Base-by-base conservation (phyloP, 306 rosid species). In the Ammopiptanthus mongolicus region DNA sequence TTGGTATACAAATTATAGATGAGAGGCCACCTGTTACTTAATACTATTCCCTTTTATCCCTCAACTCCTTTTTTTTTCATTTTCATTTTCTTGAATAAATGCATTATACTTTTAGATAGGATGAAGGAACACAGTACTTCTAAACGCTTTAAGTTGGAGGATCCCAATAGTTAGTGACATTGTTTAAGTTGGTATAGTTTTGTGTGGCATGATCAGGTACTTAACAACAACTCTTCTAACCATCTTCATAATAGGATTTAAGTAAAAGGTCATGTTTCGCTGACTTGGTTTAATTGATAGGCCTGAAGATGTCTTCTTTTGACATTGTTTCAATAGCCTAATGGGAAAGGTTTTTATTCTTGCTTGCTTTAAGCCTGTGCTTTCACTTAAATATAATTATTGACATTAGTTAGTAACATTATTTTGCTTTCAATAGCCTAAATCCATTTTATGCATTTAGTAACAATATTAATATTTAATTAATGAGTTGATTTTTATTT, bases 201-300 rank as follows among this genome's bases (percentile, higher is more conserved):
- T 84, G 61, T 94, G 97, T 51, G 94, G 97, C 69, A 91, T 91
- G 97, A 82, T 91, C 83, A 91, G 88, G 97, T 91, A 81, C 50
- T n/a, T 65, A 15, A 22, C 3, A 75, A 65, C 79, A 58, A 33
- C 46, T 42, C 31, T 39, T 29, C 57, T 28, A 11, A 39, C 3
- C 48, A 71, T 25, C 42, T 17, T 71, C 78, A 5, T 53, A 66
- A 56, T 64, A 11, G 36, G 18, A 34, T n/a, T 72, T 7, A 22
- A 23, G 19, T 8, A 50, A 60, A 65, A 71, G 48, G 21, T 56
- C 55, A 44, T 15, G 71, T 9, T 74, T 74, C 31, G 22, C 64
- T 31, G n/a, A n/a, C n/a, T n/a, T n/a, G 44, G 29, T 9, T 48
- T 6, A 6, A 19, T 41, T 13, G 21, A 37, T 41, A 39, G 22